Conservation (phyloP, 495 filamentous ascomycete species). For the Lasiosphaeria miniovina region DNA sequence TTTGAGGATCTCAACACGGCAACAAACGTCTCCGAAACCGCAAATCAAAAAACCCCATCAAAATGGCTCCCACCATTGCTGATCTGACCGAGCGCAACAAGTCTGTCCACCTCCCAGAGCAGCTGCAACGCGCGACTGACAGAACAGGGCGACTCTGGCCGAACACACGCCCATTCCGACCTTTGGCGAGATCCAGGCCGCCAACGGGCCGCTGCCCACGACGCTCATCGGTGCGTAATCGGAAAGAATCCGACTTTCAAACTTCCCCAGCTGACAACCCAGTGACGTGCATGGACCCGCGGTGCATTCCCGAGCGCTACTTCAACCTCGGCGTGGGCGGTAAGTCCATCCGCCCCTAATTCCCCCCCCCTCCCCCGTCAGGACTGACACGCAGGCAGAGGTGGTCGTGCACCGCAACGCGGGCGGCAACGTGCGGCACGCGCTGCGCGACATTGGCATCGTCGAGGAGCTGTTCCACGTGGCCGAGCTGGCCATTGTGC, state of each 20-base stretch:
- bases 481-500: conserved; percentile 22
- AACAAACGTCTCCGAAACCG: too few relatives aligned
- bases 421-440: conserved; percentile 22
- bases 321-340: conserved; percentile 19
- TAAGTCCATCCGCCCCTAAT: conserved; percentile 6
- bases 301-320: conserved; percentile 25
- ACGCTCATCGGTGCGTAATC: conserved; percentile 9
- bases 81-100: conserved; percentile 15
- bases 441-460: conserved; percentile 24
- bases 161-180: conserved; percentile 6
- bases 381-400: conserved; percentile 7
- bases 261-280: neutral
- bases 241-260: neutral
- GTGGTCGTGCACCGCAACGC: conserved; percentile 24
- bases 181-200: neutral
- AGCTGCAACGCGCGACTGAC: neutral
- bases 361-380: too few relatives aligned
- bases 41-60: too few relatives aligned
- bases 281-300: conserved; percentile 28
- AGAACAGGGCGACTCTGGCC: conserved; percentile 4
- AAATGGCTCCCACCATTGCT: conserved; percentile 4
- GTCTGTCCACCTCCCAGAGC: neutral
- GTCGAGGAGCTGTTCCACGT: conserved; percentile 21
- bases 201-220: neutral
- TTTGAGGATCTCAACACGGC: too few relatives aligned